Base-by-base conservation (phyloP, 257 asterid species). In the Solanum phureja region DNA sequence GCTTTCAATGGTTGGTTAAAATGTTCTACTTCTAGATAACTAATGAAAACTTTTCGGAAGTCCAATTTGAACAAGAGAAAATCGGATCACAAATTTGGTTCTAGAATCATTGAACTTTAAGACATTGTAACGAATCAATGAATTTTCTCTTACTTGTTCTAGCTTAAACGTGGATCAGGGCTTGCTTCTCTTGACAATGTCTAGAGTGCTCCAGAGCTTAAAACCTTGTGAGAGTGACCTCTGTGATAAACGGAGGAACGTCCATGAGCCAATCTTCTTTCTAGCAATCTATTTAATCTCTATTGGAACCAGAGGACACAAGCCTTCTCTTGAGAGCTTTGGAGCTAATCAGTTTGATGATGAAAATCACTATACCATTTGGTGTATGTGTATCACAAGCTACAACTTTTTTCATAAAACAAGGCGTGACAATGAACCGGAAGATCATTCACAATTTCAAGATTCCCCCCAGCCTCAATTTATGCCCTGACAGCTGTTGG, bases 341-440 rank as follows among this genome's bases (percentile, higher is more conserved):
- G 99, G 99, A 27, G 99, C 99, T 4, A 94, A 97, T 58, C 99
- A 97, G 86, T 97, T 97, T 40, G 99, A 97, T 60, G 99, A 95
- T 23, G 93, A 93, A 71, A 97, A 97, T 81, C 24, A 79, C 94
- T 2, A 24, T 94, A 60, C 94, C 96, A 8, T 93, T 94, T 29
- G 98, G 96, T 11, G 87, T 92, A 38, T 92, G 98, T 56, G 88
- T 91, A 1, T 94, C 96, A 5, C 96, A 87, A 38, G 66, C 92
- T 56, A 6, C 91, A 31, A 94, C 98, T 42, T 3, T 93, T 93
- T 94, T 95, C 88, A 64, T 89, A 87, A 95, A 95, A 87, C 98
- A 91, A 79, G 87, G 94, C 88, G 64, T 91, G 14, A 88, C 91
- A 19, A 89, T 93, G 69, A 62, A 94, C 73, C 92, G 94, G 14